These are phyloP conservation scores for Ogataea siamensis DNA, from an alignment of 805 yeast species.

Conservation along the genomic window DNA sequence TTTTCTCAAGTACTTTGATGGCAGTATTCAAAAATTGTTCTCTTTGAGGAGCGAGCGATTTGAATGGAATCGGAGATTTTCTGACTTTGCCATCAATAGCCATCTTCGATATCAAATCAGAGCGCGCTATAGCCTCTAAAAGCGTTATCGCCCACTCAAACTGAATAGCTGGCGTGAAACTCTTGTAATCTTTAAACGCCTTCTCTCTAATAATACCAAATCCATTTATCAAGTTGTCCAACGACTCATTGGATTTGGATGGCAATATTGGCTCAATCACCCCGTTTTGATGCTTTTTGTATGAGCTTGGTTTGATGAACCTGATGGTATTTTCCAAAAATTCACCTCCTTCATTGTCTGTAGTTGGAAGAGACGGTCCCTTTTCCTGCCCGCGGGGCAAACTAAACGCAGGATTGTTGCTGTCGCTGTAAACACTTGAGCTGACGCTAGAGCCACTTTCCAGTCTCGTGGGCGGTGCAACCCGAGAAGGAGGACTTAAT, in stretches of 20 bases:
- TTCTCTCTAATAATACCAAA: constrained; percentile 32
- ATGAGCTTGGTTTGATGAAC: constrained; percentile 20
- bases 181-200: constrained; percentile 36
- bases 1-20: constrained; percentile 55
- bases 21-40: constrained; percentile 57
- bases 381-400: not conserved
- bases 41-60: constrained; percentile 49
- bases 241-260: constrained; percentile 30
- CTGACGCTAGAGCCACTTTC: constrained; percentile 16
- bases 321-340: constrained; percentile 4
- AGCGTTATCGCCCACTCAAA: constrained; percentile 61
- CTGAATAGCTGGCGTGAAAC: constrained; percentile 52
- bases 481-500: constrained; percentile 1
- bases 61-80: constrained; percentile 38
- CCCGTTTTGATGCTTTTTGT: constrained; percentile 23
- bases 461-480: constrained; percentile 6
- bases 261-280: constrained; percentile 32
- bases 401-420: no score
- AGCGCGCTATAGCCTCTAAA: constrained; percentile 44
- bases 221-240: constrained; percentile 25
- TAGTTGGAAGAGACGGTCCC: constrained; percentile 7
- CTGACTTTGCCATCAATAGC: constrained; percentile 47
- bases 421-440: constrained; percentile 21
- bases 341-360: constrained; percentile 5
- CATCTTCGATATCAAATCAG: constrained; percentile 42